Evolutionary conservation across 352 stramenopile species (phyloP).

Genomic region (Phytopythium vexans): DNA sequence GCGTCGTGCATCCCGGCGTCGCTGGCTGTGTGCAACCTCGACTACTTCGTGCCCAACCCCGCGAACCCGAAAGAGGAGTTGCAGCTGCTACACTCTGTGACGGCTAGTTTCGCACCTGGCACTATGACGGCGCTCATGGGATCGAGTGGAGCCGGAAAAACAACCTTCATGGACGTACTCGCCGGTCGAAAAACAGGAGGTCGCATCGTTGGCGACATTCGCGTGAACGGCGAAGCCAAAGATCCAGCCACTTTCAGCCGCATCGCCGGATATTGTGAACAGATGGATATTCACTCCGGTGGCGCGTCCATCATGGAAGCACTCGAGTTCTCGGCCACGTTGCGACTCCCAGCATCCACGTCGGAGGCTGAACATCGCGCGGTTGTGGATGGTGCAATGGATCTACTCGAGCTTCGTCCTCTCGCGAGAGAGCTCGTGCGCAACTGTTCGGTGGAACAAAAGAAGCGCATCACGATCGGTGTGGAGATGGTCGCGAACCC

Average conservation of each 20-base stretch:
- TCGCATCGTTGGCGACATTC: conserved; percentile 73
- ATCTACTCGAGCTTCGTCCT: conserved; percentile 45
- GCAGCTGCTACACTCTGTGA: conserved; percentile 35
- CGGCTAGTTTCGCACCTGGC: conserved; percentile 30
- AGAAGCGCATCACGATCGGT: conserved; percentile 93
- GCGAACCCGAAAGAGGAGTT: conserved; percentile 16
- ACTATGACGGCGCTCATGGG: conserved; percentile 69
- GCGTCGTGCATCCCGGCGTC: conserved; percentile 22
- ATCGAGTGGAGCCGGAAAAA: conserved; percentile 52
- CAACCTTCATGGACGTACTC: conserved; percentile 51
- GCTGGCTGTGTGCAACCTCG: conserved; percentile 25
- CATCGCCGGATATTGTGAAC: conserved; percentile 40
- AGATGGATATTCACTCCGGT: conserved; percentile 6
- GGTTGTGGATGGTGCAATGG: conserved; percentile 49
- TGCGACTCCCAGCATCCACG: conserved; percentile 68
- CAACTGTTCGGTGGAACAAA: conserved; percentile 83
- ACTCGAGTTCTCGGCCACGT: conserved; percentile 86
- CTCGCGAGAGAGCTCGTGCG: conserved; percentile 46
- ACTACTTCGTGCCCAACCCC: conserved; percentile 46
- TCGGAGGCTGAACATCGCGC: conserved; percentile 28
- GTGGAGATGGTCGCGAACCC: conserved; percentile 92
- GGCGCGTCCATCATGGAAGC: conserved; percentile 86
- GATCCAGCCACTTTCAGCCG: conserved; percentile 76
- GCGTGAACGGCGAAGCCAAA: conserved; percentile 88
- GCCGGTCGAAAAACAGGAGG: conserved; percentile 45